Percentiles rank a stretch among this genome's conserved stretches.
These are phyloP conservation scores for Fistulifera solaris DNA, from an alignment of 108 stramenopile species.

Conservation along the genomic window DNA sequence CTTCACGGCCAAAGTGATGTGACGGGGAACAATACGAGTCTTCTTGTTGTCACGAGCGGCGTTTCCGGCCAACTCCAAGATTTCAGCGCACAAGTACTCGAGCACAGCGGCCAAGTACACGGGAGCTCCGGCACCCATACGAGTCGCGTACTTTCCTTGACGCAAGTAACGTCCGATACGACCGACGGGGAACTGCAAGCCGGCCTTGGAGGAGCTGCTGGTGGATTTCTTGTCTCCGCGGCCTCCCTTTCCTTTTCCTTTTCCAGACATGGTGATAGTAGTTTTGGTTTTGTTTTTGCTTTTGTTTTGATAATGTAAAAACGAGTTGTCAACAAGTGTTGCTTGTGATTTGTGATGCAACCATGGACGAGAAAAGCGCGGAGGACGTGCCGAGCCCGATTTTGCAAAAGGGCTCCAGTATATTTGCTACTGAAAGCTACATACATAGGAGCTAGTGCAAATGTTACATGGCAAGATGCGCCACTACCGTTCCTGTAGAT, in stretches of 20 bases:
- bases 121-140: slow-evolving; percentile 90
- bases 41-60: slow-evolving; percentile 97
- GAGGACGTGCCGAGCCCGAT: not conserved
- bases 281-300: slow-evolving; percentile 2
- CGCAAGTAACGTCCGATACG: slow-evolving; percentile 91
- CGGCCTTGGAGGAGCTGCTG: slow-evolving; percentile 85
- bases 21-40: slow-evolving; percentile 88
- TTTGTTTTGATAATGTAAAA: not conserved
- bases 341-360: not conserved
- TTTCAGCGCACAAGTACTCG: slow-evolving; percentile 92
- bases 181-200: slow-evolving; percentile 94
- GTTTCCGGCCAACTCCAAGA: slow-evolving; percentile 92
- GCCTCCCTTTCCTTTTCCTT: slow-evolving; percentile 51
- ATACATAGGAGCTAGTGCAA: too few species aligned
- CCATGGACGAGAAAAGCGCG: not conserved
- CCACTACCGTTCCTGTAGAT: not conserved
- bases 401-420: not conserved
- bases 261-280: slow-evolving; percentile 25
- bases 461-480: not conserved
- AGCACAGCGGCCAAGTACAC: slow-evolving; percentile 95
- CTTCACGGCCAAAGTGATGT: slow-evolving; percentile 91
- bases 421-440: not conserved
- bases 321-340: not conserved
- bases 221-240: slow-evolving; percentile 85
- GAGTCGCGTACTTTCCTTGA: slow-evolving; percentile 88